A percentile compares a stretch with the other conserved stretches of the same genome.
Evolutionary conservation across 2,329 filamentous ascomycete genomes (phyloP).

Genomic region (Penicillium sp.): DNA sequence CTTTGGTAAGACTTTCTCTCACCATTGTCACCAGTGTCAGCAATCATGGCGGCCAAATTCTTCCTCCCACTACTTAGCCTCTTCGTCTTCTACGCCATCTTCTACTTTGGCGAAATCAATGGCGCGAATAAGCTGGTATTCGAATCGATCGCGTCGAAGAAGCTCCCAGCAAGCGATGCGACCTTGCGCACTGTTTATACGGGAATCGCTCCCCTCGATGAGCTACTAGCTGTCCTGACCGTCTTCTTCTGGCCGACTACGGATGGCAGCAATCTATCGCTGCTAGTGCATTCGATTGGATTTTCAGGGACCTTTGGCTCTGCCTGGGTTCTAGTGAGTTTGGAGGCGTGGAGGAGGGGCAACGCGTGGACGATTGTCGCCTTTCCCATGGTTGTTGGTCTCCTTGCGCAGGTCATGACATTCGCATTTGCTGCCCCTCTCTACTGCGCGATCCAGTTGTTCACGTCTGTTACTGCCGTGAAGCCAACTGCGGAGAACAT

Average conservation of each 20-base stretch:
- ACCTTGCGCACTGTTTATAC: constrained; percentile 41
- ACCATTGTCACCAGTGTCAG: not conserved
- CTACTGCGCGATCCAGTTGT: constrained; percentile 50
- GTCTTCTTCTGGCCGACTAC: constrained; percentile 48
- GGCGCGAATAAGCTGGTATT: constrained; percentile 31
- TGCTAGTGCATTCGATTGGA: constrained; percentile 43
- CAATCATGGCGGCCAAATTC: constrained; percentile 23
- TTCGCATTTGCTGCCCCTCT: constrained; percentile 53
- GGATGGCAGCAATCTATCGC: constrained; percentile 42
- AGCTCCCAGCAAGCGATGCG: constrained; percentile 32
- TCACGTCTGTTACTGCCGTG: constrained; percentile 46
- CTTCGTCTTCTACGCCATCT: constrained; percentile 39
- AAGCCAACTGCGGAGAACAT: constrained; percentile 42
- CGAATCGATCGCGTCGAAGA: constrained; percentile 28
- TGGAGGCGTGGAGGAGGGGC: constrained; percentile 52
- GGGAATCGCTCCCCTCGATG: constrained; percentile 39
- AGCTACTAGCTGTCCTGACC: constrained; percentile 36
- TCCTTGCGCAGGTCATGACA: constrained; percentile 48
- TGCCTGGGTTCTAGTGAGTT: constrained; percentile 48
- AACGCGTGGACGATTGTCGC: constrained; percentile 48
- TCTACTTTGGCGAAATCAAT: constrained; percentile 40
- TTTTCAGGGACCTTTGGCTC: constrained; percentile 49
- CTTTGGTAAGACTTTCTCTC: not conserved
- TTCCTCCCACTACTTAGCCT: constrained; percentile 38
- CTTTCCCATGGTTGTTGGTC: constrained; percentile 45